These are phyloP conservation scores for Talaromyces verruculosus DNA, from an alignment of 2,329 filamentous ascomycete genomes.

Conservation along the genomic window DNA sequence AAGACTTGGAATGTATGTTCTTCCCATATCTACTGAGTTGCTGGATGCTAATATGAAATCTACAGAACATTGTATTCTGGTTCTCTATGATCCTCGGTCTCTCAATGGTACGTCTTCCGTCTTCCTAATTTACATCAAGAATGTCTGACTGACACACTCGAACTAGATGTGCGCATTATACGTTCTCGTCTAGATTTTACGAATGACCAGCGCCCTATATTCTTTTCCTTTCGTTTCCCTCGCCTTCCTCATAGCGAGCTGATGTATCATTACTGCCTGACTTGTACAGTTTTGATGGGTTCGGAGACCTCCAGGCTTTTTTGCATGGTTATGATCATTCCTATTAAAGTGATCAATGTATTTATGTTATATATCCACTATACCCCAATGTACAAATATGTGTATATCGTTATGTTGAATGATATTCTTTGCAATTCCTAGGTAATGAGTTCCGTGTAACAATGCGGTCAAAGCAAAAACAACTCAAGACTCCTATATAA, in stretches of 20 bases:
- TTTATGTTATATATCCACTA: neutral
- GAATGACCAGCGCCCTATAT: neutral
- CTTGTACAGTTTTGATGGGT: neutral
- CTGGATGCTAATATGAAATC: constrained; percentile 18
- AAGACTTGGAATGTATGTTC: constrained; percentile 68
- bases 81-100: constrained; percentile 85
- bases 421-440: neutral
- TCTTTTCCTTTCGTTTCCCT: neutral
- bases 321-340: neutral
- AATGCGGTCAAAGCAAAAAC: neutral
- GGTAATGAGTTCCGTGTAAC: neutral
- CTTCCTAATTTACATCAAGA: constrained; percentile 14
- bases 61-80: constrained; percentile 80
- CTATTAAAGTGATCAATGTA: neutral
- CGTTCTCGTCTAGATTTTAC: constrained; percentile 51
- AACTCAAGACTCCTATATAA: neutral
- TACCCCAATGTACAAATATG: constrained; percentile 7
- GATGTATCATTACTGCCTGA: neutral
- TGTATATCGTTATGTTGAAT: neutral
- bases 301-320: neutral
- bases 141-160: neutral
- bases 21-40: too few relatives aligned
- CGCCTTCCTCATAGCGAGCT: neutral
- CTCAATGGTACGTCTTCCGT: constrained; percentile 62
- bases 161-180: constrained; percentile 60